A percentile compares a stretch with the other conserved stretches of the same genome.
These are phyloP conservation scores for Pterothamnion heteromorphum DNA, from an alignment of 31 red algal genomes.

Conservation along the genomic window DNA sequence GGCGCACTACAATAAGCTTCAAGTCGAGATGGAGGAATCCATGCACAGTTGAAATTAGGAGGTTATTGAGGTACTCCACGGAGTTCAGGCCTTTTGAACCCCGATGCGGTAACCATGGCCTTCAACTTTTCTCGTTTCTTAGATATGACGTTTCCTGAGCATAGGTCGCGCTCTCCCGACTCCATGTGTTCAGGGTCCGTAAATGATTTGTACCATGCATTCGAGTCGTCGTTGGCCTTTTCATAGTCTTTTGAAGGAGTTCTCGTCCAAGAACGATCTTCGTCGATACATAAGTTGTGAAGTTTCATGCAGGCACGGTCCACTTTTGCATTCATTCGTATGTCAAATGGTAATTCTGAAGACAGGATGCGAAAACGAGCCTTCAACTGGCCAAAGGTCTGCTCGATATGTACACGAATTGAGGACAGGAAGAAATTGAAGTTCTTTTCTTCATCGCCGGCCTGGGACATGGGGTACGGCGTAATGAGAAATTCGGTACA, in stretches of 20 bases:
- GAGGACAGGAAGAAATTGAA: slow-evolving; percentile 57
- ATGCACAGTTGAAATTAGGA: no score
- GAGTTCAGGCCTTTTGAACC: no score
- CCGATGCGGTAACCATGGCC: no score
- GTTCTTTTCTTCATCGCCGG: neutral
- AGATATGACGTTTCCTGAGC: neutral
- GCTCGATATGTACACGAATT: slow-evolving; percentile 53
- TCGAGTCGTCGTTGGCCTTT: neutral
- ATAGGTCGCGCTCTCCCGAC: neutral
- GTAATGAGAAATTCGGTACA: slow-evolving; percentile 45
- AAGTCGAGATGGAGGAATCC: no score
- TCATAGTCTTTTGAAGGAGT: neutral
- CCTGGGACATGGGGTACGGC: slow-evolving; percentile 2
- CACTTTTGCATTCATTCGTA: neutral
- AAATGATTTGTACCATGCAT: neutral
- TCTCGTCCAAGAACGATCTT: neutral
- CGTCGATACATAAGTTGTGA: slow-evolving; percentile 22
- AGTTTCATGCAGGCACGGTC: slow-evolving; percentile 11
- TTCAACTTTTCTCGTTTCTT: neutral
- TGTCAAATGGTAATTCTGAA: neutral
- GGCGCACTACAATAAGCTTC: no score
- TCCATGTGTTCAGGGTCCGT: neutral
- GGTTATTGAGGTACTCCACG: no score
- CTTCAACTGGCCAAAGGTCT: slow-evolving; percentile 44
- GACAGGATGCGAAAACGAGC: slow-evolving; percentile 27